These are phyloP conservation scores for Paramecium sexaurelia DNA, from an alignment of 73 alveolate genomes.

Conservation along the genomic window DNA sequence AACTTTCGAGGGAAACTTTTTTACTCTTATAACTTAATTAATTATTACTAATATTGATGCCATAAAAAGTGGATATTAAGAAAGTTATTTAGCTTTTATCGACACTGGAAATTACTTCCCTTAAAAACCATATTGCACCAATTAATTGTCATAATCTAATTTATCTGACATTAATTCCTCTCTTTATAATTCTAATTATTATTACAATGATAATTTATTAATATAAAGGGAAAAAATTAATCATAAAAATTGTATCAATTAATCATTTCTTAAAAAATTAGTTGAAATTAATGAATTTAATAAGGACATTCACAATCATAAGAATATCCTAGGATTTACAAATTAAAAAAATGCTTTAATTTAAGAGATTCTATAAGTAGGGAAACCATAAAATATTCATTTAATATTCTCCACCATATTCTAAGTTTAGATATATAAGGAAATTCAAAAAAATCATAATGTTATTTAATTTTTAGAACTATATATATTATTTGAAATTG, in stretches of 20 bases:
- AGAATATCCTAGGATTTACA: no score
- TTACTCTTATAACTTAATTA: background rate
- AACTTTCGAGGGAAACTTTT: background rate
- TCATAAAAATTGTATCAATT: background rate
- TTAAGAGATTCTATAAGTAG: no score
- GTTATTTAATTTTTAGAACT: no score
- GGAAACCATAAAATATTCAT: no score
- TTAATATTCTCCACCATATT: no score
- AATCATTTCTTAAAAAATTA: no score
- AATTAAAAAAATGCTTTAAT: no score
- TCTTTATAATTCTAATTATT: background rate
- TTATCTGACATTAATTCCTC: background rate
- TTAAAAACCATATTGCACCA: background rate
- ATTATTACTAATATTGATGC: background rate
- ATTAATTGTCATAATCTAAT: background rate
- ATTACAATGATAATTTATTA: background rate
- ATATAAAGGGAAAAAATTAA: background rate
- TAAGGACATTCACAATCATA: no score
- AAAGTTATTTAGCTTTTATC: background rate
- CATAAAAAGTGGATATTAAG: background rate
- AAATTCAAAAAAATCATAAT: no score
- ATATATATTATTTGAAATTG: no score
- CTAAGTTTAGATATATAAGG: no score
- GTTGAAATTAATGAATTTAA: background rate
- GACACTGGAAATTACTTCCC: background rate